phyloP scores from a whole-genome alignment of 2,329 filamentous ascomycete genomes.

The Pseudogymnoascus sp. region DNA sequence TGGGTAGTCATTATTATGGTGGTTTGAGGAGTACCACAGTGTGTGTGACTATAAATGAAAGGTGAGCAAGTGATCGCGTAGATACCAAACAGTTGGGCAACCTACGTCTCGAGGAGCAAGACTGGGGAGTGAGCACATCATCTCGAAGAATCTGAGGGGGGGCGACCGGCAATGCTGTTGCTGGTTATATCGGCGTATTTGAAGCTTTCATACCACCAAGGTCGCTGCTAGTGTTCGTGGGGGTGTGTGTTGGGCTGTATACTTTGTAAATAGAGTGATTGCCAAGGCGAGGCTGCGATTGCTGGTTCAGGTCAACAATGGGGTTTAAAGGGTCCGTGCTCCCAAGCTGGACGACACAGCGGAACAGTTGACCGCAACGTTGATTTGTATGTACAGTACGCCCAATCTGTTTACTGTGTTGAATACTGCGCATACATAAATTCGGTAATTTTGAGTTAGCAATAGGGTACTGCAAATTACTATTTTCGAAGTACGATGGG shows the following conservation, averaged over 20 bases:
- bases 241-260: background rate
- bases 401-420: background rate
- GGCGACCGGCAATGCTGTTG: background rate
- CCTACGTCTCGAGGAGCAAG: slow-evolving; percentile 56
- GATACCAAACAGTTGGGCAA: background rate
- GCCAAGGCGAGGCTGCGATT: background rate
- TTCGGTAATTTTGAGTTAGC: background rate
- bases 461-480: background rate
- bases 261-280: background rate
- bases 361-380: background rate
- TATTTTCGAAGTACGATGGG: background rate
- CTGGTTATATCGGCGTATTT: background rate
- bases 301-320: background rate
- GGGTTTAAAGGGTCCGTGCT: background rate
- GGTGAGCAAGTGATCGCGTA: background rate
- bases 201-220: background rate
- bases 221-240: background rate
- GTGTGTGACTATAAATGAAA: slow-evolving; percentile 52
- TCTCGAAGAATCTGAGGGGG: slow-evolving; percentile 27
- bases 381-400: background rate
- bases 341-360: background rate
- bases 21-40: slow-evolving; percentile 65
- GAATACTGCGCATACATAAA: background rate
- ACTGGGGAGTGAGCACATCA: slow-evolving; percentile 59
- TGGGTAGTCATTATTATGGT: slow-evolving; percentile 36